Conservation (phyloP, 805 yeast species). For the Clavispora phyllophila region DNA sequence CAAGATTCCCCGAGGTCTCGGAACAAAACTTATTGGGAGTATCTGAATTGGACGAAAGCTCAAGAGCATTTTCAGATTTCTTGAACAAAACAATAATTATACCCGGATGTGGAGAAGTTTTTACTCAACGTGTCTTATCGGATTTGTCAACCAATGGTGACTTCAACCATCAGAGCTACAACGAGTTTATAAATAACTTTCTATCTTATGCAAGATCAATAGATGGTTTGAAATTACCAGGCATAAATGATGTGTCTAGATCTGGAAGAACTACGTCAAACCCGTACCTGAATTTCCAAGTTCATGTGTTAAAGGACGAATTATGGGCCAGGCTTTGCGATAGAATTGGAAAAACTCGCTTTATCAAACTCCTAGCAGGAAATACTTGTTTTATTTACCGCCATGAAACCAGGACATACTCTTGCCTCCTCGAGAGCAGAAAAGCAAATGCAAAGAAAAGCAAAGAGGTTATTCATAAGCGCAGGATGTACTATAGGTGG, state of each 20-base stretch:
- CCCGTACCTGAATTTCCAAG: constrained; percentile 25
- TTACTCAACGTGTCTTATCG: not conserved
- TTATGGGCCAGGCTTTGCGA: constrained; percentile 41
- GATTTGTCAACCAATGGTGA: not conserved
- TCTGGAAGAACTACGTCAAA: constrained; percentile 31
- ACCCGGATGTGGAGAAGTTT: not conserved
- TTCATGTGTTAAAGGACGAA: constrained; percentile 35
- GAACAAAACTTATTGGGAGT: not conserved
- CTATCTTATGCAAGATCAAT: not conserved
- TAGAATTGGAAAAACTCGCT: constrained; percentile 34
- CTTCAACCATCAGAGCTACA: not conserved
- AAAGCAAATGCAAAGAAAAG: not conserved
- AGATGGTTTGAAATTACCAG: not conserved
- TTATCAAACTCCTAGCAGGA: constrained; percentile 26
- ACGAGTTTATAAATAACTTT: not conserved
- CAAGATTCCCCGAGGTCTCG: not conserved
- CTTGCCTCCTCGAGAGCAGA: not conserved
- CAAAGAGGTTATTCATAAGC: not conserved
- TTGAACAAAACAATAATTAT: not conserved
- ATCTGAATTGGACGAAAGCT: not conserved
- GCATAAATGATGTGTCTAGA: not conserved
- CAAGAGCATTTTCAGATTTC: not conserved
- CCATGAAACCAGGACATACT: not conserved
- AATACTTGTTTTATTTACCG: not conserved
- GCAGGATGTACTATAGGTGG: not conserved